These are phyloP conservation scores for Epichloe coenophiala DNA, from an alignment of 2,329 filamentous ascomycete genomes.

Conservation along the genomic window DNA sequence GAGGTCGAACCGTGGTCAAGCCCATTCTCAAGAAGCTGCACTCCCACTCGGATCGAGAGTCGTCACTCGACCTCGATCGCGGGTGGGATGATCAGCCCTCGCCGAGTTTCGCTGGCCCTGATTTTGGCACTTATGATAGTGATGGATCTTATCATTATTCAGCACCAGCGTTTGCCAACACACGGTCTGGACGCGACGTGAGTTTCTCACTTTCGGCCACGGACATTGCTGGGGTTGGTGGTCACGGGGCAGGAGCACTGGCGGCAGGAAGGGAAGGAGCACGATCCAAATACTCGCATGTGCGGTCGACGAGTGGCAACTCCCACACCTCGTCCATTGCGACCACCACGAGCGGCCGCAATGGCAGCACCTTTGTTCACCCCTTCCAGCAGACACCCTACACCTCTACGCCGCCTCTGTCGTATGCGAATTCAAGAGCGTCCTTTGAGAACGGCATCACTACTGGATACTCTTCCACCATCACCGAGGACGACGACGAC, in stretches of 20 bases:
- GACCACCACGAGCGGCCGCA: conserved; percentile 36
- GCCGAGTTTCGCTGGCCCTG: conserved; percentile 5
- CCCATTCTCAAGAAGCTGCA: conserved; percentile 48
- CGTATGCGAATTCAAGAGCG: conserved; percentile 42
- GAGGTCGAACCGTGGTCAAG: conserved; percentile 38
- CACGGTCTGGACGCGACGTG: conserved; percentile 23
- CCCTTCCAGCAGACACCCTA: conserved; percentile 52
- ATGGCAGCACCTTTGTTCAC: conserved; percentile 42
- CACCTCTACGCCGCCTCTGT: conserved; percentile 44
- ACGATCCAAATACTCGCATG: conserved; percentile 34
- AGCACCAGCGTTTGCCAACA: not conserved
- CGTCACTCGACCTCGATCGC: conserved; percentile 46
- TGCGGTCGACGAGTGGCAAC: conserved; percentile 43
- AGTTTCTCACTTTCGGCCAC: conserved; percentile 30
- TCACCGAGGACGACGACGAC: conserved; percentile 35
- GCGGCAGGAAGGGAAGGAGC: not conserved
- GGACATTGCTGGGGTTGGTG: conserved; percentile 14
- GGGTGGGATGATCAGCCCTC: conserved; percentile 40
- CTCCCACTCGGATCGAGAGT: conserved; percentile 39
- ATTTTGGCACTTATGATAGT: conserved; percentile 15
- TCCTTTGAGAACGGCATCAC: conserved; percentile 30
- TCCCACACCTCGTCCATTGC: conserved; percentile 40
- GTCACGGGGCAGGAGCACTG: conserved; percentile 3
- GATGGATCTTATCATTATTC: conserved; percentile 11
- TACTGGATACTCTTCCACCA: conserved; percentile 35